Evolutionary conservation across 2,329 filamentous ascomycete genomes (phyloP).

Genomic region (Trichoderma semiorbis): DNA sequence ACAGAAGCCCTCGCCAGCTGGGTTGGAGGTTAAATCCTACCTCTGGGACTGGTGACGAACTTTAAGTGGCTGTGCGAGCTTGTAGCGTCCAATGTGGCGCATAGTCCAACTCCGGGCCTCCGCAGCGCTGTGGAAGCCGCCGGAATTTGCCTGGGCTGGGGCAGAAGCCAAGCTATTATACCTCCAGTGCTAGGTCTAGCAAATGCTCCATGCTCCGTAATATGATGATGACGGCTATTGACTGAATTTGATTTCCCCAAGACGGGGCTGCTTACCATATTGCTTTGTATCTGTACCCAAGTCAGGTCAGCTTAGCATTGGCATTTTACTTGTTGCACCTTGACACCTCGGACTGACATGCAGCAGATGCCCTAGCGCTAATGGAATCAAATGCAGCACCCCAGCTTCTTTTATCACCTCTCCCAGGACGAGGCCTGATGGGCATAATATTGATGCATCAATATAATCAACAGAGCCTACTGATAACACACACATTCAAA

Average conservation of each 20-base stretch:
- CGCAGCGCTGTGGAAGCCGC: background rate
- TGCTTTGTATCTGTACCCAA: background rate
- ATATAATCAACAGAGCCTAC: background rate
- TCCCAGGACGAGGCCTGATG: background rate
- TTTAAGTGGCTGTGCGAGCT: constrained; percentile 26
- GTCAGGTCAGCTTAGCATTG: background rate
- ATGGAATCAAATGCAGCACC: background rate
- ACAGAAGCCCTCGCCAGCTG: constrained; percentile 10
- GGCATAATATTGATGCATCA: background rate
- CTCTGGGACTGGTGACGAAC: constrained; percentile 32
- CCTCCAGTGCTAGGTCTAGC: too few relatives aligned
- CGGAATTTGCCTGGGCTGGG: constrained; percentile 1
- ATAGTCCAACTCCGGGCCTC: background rate
- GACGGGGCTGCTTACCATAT: background rate
- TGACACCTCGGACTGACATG: background rate
- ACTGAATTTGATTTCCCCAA: background rate
- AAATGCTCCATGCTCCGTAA: background rate
- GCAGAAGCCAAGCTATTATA: background rate
- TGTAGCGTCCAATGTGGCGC: constrained; percentile 1
- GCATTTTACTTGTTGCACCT: background rate
- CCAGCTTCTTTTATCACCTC: background rate
- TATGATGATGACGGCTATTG: background rate
- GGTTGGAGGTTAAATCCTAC: constrained; percentile 1
- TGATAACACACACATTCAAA: background rate
- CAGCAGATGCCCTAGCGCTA: background rate